Conservation (phyloP, 163 green algal species). For the Coccomyxa subellipsoidea region DNA sequence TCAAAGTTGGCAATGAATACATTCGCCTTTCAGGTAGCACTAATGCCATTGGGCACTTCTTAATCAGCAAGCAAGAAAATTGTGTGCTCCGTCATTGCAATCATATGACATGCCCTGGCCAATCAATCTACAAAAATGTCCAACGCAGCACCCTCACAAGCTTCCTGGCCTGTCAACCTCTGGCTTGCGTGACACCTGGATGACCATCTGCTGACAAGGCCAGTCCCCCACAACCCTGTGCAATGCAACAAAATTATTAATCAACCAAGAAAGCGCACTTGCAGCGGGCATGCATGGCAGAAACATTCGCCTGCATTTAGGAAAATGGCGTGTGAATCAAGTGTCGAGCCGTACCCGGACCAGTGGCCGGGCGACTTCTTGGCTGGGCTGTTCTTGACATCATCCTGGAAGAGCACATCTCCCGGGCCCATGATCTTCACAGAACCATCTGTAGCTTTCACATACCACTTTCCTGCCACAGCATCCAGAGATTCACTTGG, state of each 20-base stretch:
- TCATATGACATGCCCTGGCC: too few relatives aligned
- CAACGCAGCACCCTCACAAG: constrained; percentile 1
- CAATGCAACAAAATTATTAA: too few relatives aligned
- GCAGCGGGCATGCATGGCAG: too few relatives aligned
- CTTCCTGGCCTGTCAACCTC: constrained; percentile 21
- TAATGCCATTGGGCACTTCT: too few relatives aligned
- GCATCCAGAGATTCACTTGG: too few relatives aligned
- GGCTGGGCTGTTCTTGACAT: constrained; percentile 14
- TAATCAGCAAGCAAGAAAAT: too few relatives aligned
- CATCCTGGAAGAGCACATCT: constrained; percentile 24
- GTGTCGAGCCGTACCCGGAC: not conserved
- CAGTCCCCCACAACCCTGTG: constrained; percentile 12
- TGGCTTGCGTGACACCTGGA: constrained; percentile 10
- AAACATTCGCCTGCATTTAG: too few relatives aligned
- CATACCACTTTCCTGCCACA: not conserved
- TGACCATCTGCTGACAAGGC: constrained; percentile 19
- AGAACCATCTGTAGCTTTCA: constrained; percentile 15
- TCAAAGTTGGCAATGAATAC: too few relatives aligned
- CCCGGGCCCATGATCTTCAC: constrained; percentile 9
- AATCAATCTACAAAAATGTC: not conserved
- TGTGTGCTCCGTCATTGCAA: too few relatives aligned
- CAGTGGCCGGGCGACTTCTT: constrained; percentile 16
- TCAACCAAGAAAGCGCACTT: too few relatives aligned
- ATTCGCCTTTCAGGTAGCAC: too few relatives aligned
- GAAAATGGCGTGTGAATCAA: too few relatives aligned